These are phyloP conservation scores for Komagataella phaffii DNA, from an alignment of 805 yeast species.

Conservation along the genomic window DNA sequence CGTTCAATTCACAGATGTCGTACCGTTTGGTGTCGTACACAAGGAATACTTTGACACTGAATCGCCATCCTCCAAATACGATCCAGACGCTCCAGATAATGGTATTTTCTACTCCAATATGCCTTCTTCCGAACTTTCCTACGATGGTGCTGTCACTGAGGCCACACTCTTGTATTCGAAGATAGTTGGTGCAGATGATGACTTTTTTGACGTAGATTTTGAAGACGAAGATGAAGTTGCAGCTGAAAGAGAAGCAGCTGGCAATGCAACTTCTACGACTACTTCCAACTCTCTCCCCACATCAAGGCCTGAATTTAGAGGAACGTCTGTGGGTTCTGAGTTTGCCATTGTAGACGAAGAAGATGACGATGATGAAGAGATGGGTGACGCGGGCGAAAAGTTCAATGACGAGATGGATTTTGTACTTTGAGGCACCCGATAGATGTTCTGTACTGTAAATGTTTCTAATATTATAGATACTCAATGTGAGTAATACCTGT, in stretches of 20 bases:
- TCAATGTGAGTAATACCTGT: neutral
- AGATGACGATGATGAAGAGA: neutral
- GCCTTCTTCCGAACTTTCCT: constrained; percentile 80
- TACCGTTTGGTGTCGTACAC: constrained; percentile 39
- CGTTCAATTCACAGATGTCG: constrained; percentile 42
- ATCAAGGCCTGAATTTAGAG: constrained; percentile 3
- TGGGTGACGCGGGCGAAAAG: constrained; percentile 6
- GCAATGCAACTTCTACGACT: neutral
- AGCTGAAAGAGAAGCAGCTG: neutral
- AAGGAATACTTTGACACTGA: constrained; percentile 23
- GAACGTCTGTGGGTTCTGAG: constrained; percentile 10
- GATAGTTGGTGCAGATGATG: constrained; percentile 89
- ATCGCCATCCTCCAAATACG: constrained; percentile 8
- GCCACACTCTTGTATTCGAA: constrained; percentile 61
- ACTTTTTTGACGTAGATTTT: constrained; percentile 91
- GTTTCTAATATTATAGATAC: neutral
- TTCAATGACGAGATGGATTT: constrained; percentile 24
- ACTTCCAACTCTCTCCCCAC: neutral
- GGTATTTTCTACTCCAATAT: constrained; percentile 37
- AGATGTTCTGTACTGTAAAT: neutral
- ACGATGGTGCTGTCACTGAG: constrained; percentile 81
- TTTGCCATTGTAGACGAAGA: constrained; percentile 25
- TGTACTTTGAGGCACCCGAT: constrained; percentile 11
- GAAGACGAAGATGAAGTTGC: constrained; percentile 76
- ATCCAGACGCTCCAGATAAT: constrained; percentile 28